Base-by-base conservation (phyloP, 371 early-diverging fungal genomes). In the Phascolomyces articulosus region DNA sequence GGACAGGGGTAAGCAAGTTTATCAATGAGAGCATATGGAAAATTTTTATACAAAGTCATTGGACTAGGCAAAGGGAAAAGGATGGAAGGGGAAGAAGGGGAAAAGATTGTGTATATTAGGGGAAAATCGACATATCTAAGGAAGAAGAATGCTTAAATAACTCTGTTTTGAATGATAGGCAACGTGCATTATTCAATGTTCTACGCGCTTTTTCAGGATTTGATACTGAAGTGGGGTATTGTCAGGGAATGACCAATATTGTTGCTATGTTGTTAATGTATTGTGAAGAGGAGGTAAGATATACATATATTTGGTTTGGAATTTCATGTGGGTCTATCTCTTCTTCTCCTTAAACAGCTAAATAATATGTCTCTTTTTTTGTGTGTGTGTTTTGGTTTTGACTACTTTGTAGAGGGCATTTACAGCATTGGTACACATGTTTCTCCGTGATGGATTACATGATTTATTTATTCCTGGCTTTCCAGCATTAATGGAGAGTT, bases 191-290 rank as follows among this genome's bases (percentile, higher is more conserved):
- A 59, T 95, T 92, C 68, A 91, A 91, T 63, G 92, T 98, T 4
- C 78, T 96, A 58, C 90, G 93, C 38, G 95, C 96, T 7, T 97
- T 95, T 74, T 86, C 94, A 15, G 77, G 89, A 62, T 94, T 90
- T 59, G 96, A 97, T 75, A 62, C 80, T 20, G 93, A 92, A 60
- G 92, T 97, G 23, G 97, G 98, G 6, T 94, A 97, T 72, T 97
- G 97, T 69, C 97, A 98, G 82, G 97, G 97, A 9, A 90, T 97
- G 80, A 87, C 95, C 7, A 96, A 93, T 67, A 83, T 98, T n/a
- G 95, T 86, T 0, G 95, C 95, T 1, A 91, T 93, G 11, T 72
- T 98, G 74, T 76, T 97, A 60, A 82, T 94, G 70, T 94, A 94
- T 73, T 95, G 92, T 87, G 92, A 95, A 55, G 96, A 96, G 65